Percentiles rank a stretch among this genome's conserved stretches.
Evolutionary conservation across 177 flowering plant genomes (phyloP).

Genomic region (Vitis hybrid): DNA sequence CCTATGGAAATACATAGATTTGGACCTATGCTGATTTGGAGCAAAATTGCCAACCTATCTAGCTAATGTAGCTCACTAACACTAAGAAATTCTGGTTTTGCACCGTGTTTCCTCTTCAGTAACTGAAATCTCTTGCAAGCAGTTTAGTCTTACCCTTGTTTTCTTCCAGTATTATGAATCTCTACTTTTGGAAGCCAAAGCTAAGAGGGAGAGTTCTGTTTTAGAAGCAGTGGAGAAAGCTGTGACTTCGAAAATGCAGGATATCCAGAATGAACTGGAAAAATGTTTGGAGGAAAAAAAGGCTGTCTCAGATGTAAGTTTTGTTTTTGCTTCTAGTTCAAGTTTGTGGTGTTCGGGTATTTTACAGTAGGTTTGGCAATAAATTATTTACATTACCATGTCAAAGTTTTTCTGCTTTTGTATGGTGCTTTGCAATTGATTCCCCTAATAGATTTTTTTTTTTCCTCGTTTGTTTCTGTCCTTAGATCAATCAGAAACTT

Average conservation of each 20-base stretch:
- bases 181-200: constrained; percentile 64
- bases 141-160: background rate
- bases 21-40: too few species aligned
- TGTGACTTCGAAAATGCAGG: constrained; percentile 49
- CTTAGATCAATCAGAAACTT: constrained; percentile 66
- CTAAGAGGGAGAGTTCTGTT: constrained; percentile 47
- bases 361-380: background rate
- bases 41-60: too few species aligned
- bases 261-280: constrained; percentile 59
- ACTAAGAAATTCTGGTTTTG: too few species aligned
- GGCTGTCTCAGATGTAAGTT: constrained; percentile 54
- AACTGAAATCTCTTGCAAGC: background rate
- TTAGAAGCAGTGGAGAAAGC: constrained; percentile 68
- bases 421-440: background rate
- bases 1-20: too few species aligned
- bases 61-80: too few species aligned
- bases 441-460: background rate
- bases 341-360: background rate
- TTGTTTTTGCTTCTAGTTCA: background rate
- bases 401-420: background rate
- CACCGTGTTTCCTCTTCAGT: background rate
- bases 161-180: constrained; percentile 74
- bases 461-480: background rate
- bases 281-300: constrained; percentile 56
- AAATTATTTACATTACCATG: background rate